A percentile compares a stretch with the other conserved stretches of the same genome.
Conservation (phyloP, 176 grass and related monocot genomes). For the Carex scoparia region DNA sequence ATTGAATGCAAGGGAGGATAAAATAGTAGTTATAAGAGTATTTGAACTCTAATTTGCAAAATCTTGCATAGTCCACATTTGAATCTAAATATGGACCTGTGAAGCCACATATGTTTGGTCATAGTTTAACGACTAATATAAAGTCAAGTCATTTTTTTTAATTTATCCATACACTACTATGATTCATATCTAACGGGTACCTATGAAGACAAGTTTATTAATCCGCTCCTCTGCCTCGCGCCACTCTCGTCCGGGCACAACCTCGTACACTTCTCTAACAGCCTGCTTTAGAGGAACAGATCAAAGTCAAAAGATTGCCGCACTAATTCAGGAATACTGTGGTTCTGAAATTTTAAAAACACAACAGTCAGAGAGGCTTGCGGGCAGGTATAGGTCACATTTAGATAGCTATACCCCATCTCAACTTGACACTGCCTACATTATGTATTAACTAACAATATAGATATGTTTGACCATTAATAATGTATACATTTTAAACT, state of each 20-base stretch:
- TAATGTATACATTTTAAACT: neutral
- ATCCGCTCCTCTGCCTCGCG: conserved; percentile 41
- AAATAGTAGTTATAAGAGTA: neutral
- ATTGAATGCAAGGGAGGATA: neutral
- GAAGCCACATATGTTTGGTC: neutral
- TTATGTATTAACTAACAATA: neutral
- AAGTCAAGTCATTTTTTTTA: neutral
- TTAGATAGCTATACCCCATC: neutral
- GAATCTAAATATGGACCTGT: neutral
- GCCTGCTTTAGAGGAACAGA: conserved; percentile 46
- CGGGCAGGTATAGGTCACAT: too few relatives aligned
- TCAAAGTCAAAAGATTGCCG: neutral
- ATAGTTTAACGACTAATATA: neutral
- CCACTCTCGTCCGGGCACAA: conserved; percentile 73
- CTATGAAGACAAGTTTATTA: conserved; percentile 94
- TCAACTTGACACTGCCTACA: neutral
- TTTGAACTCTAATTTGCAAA: neutral
- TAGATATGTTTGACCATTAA: neutral
- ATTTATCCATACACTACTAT: neutral
- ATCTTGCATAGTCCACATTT: neutral
- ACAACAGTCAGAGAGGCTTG: neutral
- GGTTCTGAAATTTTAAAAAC: neutral
- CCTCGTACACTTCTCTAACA: conserved; percentile 93
- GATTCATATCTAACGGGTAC: conserved; percentile 29
- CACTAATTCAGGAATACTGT: neutral